Evolutionary conservation across 495 filamentous ascomycete genomes (phyloP), one percentile per base, ranked within the genome.

Genomic region (Amorphotheca resinae): DNA sequence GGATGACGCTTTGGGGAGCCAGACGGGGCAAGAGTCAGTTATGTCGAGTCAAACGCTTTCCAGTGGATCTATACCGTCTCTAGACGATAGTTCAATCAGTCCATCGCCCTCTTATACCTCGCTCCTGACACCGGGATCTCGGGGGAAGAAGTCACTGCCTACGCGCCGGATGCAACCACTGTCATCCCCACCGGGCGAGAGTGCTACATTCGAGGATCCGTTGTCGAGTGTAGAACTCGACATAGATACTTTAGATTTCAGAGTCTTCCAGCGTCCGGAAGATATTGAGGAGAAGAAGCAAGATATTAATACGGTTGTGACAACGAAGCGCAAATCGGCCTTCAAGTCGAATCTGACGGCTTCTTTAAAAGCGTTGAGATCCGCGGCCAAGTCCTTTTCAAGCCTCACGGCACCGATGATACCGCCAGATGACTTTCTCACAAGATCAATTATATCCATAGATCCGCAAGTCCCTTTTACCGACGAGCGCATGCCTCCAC

Each of bases 331-430:
- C 21, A 68, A 67, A 40, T 69, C 64, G 22, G 76, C 74, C 9
- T 87, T 95, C 64, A 93, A 87, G 53, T 98, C 91, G 2, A 96
- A 96, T 51, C 69, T 98, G 12, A 98, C 88, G 3, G 87, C 89
- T 16, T 98, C 91, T 0, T 62, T 98, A 39, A 76, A 84, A 23
- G 86, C 84, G 20, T 73, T 96, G 42, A 84, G 84, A 59, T 84
- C 79, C 9, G 89, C 87, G 0, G 88, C 87, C 15, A 80, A 75
- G 45, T 82, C 84, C 3, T 79, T 98, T 40, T 87, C 88, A 18
- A 79, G 67, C 47, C 77, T 95, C 47, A 73, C 70, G 42, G 68
- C 80, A 9, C 73, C 82, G 1, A 77, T 80, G 15, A 77, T 87
- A 34, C 82, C 82, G 26, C 80, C 84, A 6, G 85, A 95, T 46